A percentile compares a stretch with the other conserved stretches of the same genome.
phyloP scores from a whole-genome alignment of 257 asterid genomes.

The Solanum boliviense region DNA sequence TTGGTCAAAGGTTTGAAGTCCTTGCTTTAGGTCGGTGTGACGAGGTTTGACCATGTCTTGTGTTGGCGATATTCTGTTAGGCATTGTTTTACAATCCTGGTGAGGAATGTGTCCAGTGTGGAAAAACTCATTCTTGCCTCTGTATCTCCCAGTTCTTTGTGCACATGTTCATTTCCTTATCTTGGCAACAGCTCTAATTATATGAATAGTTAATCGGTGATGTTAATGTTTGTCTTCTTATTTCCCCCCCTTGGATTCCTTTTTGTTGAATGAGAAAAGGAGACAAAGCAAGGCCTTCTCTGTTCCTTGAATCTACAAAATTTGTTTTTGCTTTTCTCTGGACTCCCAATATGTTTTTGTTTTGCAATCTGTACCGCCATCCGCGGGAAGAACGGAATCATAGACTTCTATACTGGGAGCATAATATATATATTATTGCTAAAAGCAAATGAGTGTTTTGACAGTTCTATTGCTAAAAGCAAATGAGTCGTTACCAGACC shows the following conservation, averaged over 20 bases:
- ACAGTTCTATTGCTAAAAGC: background rate
- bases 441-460: background rate
- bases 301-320: background rate
- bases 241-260: background rate
- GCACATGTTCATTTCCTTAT: background rate
- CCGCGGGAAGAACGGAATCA: background rate
- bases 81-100: background rate
- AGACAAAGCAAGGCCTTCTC: background rate
- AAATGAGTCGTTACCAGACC: background rate
- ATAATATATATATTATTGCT: background rate
- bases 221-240: background rate
- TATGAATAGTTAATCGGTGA: background rate
- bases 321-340: background rate
- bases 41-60: background rate
- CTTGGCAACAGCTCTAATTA: background rate
- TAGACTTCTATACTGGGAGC: background rate
- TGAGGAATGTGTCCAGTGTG: background rate
- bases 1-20: background rate
- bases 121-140: background rate
- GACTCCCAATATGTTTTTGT: background rate
- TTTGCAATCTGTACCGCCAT: background rate
- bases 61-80: background rate
- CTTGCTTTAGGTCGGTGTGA: background rate
- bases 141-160: background rate
- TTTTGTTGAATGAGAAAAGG: background rate